Evolutionary conservation across 2,329 filamentous ascomycete genomes (phyloP), one percentile per base, ranked within the genome.

Genomic region (Aureobasidium sp.): DNA sequence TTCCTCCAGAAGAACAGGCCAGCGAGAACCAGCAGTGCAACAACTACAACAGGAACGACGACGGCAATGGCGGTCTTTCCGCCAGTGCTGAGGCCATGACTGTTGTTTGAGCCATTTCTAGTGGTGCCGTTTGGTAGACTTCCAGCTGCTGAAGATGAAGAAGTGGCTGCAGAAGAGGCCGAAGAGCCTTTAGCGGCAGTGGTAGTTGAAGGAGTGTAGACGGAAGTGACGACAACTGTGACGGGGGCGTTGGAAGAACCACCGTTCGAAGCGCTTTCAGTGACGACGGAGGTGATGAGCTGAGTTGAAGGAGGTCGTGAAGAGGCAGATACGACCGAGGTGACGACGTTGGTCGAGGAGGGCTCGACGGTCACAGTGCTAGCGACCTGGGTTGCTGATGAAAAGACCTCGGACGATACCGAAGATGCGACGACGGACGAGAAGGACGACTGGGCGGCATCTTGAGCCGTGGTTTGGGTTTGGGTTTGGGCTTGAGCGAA

Each of bases 21-120:
- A 3, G 84, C 85, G 9, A 93, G 75, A 2, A 93, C 85, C 27
- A 97, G 80, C 21, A 96, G 75, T 2, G 90, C 91, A 41, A 97
- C 91, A 1, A 88, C 91, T 1, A 86, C 91, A 53, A 99, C 93
- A 5, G 94, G 94, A 2, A 97, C 89, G 6, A 97, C 91, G 0
- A 99, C 94, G 3, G 92, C 93, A 55, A 97, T 86, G 8, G 94
- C 93, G 64, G 96, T 96, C 67, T 84, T 92, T 51, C 87, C 88
- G 37, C 82, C 80, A 51, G 81, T 81, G 66, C 72, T 77, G 8
- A 92, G 76, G 2, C 83, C 82, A 6, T 76, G 71, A n/a, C 71
- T 68, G 7, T 62, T 60, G 25, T 42, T 51, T 44, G 51, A 58
- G 16, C 39, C 48, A 27, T 51, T 61, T 48, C 49, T 51, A n/a